A percentile compares a stretch with the other conserved stretches of the same genome.
Evolutionary conservation across 352 stramenopile species (phyloP).

Genomic region (Plasmopara muralis): DNA sequence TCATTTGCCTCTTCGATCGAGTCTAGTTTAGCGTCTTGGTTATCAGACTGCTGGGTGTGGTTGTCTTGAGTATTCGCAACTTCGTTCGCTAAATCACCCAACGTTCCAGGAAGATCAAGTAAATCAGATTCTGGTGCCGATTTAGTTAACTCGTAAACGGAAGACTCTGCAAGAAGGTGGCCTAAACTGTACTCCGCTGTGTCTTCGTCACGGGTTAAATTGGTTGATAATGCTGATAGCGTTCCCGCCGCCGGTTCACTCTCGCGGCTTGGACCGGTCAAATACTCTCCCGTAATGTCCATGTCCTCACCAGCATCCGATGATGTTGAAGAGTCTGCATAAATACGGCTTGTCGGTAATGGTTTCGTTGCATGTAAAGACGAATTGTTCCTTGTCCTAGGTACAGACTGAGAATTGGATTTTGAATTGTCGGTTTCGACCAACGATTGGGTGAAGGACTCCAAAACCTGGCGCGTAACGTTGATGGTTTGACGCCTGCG

Average conservation of each 20-base stretch:
- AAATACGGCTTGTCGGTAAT: slow-evolving; percentile 28
- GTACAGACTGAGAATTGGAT: slow-evolving; percentile 11
- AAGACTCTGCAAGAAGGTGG: slow-evolving; percentile 52
- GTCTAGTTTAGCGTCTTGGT: slow-evolving; percentile 45
- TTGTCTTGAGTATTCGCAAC: slow-evolving; percentile 13
- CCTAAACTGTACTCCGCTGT: slow-evolving; percentile 61
- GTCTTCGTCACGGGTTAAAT: slow-evolving; percentile 29
- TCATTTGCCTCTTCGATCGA: slow-evolving; percentile 64
- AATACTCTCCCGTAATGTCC: slow-evolving; percentile 82
- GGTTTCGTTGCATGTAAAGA: slow-evolving; percentile 37
- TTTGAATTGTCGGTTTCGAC: slow-evolving; percentile 2
- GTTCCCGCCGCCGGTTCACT: neutral
- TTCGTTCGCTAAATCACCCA: slow-evolving; percentile 25
- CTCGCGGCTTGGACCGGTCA: neutral
- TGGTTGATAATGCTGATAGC: slow-evolving; percentile 3
- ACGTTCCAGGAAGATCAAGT: slow-evolving; percentile 20
- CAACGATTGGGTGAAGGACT: slow-evolving; percentile 4
- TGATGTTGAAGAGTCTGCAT: slow-evolving; percentile 71
- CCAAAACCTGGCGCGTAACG: slow-evolving; percentile 14
- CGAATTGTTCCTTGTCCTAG: slow-evolving; percentile 22
- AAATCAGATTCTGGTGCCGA: slow-evolving; percentile 17
- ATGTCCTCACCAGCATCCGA: slow-evolving; percentile 80
- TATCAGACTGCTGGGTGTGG: slow-evolving; percentile 8
- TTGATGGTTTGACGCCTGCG: slow-evolving; percentile 40
- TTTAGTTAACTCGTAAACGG: slow-evolving; percentile 33